These are phyloP conservation scores for Ganoderma leucocontextum DNA, from an alignment of 1,284 basidiomycete species.

Conservation along the genomic window DNA sequence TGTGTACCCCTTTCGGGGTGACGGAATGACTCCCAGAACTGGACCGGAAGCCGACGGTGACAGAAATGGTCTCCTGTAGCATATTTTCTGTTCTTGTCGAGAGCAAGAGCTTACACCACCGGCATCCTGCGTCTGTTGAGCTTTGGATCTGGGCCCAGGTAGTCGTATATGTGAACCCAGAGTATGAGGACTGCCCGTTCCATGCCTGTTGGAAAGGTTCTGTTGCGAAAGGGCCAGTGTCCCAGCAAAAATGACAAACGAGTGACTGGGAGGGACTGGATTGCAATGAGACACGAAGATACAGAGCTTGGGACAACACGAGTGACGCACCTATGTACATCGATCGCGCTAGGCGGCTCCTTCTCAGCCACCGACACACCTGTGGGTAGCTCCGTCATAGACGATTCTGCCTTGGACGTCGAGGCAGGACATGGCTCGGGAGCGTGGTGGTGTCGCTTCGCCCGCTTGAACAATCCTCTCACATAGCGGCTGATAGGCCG, in stretches of 20 bases:
- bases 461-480: slow-evolving; percentile 10
- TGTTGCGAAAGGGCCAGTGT: slow-evolving; percentile 20
- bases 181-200: slow-evolving; percentile 15
- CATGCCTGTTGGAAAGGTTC: slow-evolving; percentile 22
- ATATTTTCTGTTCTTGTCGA: slow-evolving; percentile 14
- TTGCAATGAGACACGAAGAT: neutral
- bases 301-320: neutral
- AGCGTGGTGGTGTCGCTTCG: neutral
- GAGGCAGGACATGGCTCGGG: neutral
- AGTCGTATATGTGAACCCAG: slow-evolving; percentile 18
- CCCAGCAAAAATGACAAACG: slow-evolving; percentile 25
- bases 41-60: slow-evolving; percentile 19
- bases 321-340: slow-evolving; percentile 15
- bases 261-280: slow-evolving; percentile 15
- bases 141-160: slow-evolving; percentile 18
- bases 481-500: slow-evolving; percentile 11
- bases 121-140: slow-evolving; percentile 13
- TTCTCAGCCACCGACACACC: slow-evolving; percentile 1
- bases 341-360: neutral
- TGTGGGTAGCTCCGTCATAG: slow-evolving; percentile 10
- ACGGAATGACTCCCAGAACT: slow-evolving; percentile 13
- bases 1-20: slow-evolving; percentile 25
- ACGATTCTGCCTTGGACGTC: slow-evolving; percentile 10
- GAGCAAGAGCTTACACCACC: slow-evolving; percentile 22
- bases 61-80: slow-evolving; percentile 11